phyloP scores from a whole-genome alignment of 2,329 filamentous ascomycete genomes.

The Hypoxylon sp. region DNA sequence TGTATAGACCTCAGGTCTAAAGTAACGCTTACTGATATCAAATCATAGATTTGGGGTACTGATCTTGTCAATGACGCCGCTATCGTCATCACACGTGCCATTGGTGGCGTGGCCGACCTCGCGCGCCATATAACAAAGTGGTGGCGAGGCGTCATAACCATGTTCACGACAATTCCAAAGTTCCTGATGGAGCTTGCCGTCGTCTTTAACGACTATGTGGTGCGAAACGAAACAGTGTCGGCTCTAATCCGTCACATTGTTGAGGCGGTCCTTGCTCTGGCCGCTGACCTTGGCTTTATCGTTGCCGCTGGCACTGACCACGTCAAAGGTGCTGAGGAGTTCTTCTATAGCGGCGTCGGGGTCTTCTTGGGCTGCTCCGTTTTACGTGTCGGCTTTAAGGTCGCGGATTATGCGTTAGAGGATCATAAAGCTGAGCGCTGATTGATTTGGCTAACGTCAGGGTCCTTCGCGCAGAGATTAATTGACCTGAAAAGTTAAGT shows the following conservation, averaged over 20 bases:
- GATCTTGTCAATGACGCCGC: not conserved
- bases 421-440: not conserved
- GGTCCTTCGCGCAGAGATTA: not conserved
- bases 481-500: not conserved
- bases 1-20: not conserved
- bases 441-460: not conserved
- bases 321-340: slow-evolving; percentile 3
- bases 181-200: not conserved
- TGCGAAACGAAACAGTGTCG: not conserved
- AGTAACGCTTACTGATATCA: not conserved
- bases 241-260: not conserved
- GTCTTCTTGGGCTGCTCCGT: not conserved
- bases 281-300: slow-evolving; percentile 2
- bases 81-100: not conserved
- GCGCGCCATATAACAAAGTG: not conserved
- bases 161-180: not conserved
- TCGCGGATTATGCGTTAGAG: not conserved
- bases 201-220: not conserved
- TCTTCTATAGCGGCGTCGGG: not conserved
- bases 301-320: not conserved
- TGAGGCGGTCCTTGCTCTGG: not conserved
- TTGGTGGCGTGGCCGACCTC: not conserved
- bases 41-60: not conserved
- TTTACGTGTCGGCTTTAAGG: not conserved
- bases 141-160: not conserved